These are phyloP conservation scores for Coccomyxa subellipsoidea DNA, from an alignment of 163 green algal species.

Conservation along the genomic window DNA sequence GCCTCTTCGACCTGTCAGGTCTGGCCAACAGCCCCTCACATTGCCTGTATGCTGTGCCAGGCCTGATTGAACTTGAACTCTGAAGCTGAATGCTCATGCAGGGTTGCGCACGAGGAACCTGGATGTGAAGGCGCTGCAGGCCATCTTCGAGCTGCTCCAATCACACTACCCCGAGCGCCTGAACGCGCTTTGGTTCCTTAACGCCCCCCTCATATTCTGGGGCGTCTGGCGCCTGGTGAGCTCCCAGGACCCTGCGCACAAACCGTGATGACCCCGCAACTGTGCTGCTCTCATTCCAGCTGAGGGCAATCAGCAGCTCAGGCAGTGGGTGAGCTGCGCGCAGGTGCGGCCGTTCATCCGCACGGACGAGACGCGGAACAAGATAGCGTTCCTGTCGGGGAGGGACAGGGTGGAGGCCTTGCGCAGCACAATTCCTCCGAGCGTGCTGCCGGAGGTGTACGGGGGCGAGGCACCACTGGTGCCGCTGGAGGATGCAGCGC, in stretches of 20 bases:
- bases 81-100: slow-evolving; percentile 12
- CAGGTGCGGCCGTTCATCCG: slow-evolving; percentile 40
- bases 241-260: too few species aligned
- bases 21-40: neutral
- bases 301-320: neutral
- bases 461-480: slow-evolving; percentile 36
- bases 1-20: slow-evolving; percentile 48
- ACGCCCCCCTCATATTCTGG: slow-evolving; percentile 47
- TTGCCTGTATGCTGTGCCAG: too few species aligned
- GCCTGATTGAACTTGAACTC: too few species aligned
- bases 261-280: too few species aligned
- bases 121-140: slow-evolving; percentile 41
- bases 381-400: slow-evolving; percentile 44
- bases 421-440: neutral
- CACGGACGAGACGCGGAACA: slow-evolving; percentile 30
- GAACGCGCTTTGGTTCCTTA: slow-evolving; percentile 39
- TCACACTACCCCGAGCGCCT: slow-evolving; percentile 55
- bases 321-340: neutral
- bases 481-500: slow-evolving; percentile 24
- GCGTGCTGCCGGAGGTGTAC: slow-evolving; percentile 45
- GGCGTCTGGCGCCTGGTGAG: slow-evolving; percentile 44
- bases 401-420: neutral
- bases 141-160: slow-evolving; percentile 55
- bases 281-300: neutral
- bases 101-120: slow-evolving; percentile 48